phyloP scores from a whole-genome alignment of 257 asterid genomes.

The Fraxinus excelsior region DNA sequence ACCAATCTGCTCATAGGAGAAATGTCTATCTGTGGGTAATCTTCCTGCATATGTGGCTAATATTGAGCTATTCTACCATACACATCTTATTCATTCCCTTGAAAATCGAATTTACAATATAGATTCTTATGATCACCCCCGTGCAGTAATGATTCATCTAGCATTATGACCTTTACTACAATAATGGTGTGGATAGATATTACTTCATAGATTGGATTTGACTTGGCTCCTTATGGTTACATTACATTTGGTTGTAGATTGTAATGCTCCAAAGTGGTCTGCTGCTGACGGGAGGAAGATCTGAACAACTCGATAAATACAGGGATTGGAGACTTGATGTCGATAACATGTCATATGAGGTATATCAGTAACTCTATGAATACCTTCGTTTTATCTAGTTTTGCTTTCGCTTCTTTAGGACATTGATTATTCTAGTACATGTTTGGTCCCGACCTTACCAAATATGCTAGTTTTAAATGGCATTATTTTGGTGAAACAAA shows the following conservation, averaged over 20 bases:
- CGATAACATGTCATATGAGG: conserved; percentile 91
- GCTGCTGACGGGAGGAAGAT: conserved; percentile 66
- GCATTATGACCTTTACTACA: not conserved
- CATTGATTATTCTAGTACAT: not conserved
- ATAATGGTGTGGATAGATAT: not conserved
- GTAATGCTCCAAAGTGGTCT: conserved; percentile 70
- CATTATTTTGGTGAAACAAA: conserved; percentile 17
- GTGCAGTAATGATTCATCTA: too few species aligned
- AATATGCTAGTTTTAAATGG: not conserved
- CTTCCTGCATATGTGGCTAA: not conserved
- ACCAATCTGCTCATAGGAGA: conserved; percentile 2
- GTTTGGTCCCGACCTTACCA: not conserved
- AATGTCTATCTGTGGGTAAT: conserved; percentile 5
- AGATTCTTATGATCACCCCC: not conserved
- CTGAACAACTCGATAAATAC: conserved; percentile 50
- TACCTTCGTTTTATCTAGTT: conserved; percentile 11
- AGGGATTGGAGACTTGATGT: conserved; percentile 73
- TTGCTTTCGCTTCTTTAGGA: not conserved
- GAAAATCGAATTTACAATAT: too few species aligned
- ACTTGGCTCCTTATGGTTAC: not conserved
- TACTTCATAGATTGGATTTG: conserved; percentile 4
- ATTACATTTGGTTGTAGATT: conserved; percentile 45
- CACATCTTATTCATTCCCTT: too few species aligned
- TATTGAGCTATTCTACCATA: too few species aligned
- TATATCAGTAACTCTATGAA: conserved; percentile 20